Conservation (phyloP, 441 rosid species). For the Gossypium laxum region DNA sequence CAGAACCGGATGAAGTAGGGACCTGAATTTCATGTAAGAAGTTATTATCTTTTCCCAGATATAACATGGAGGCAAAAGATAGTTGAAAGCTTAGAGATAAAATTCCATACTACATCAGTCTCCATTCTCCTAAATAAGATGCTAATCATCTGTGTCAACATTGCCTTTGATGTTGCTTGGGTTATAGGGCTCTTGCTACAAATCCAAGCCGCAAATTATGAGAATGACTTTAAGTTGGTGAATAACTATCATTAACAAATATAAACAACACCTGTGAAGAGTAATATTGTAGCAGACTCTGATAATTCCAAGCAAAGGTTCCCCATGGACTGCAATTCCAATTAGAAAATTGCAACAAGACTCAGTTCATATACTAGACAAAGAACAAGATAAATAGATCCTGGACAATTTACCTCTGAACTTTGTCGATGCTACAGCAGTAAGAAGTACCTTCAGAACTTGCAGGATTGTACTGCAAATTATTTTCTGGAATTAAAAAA, state of each 20-base stretch:
- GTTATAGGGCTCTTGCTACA: constrained; percentile 96
- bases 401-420: constrained; percentile 58
- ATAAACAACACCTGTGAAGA: constrained; percentile 63
- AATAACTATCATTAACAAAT: constrained; percentile 1
- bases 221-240: constrained; percentile 18
- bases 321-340: constrained; percentile 76
- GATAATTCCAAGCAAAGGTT: constrained; percentile 90
- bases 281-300: constrained; percentile 94
- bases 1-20: constrained; percentile 41
- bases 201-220: constrained; percentile 25
- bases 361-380: neutral
- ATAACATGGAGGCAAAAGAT: neutral
- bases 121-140: constrained; percentile 95
- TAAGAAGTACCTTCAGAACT: constrained; percentile 90
- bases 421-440: constrained; percentile 89
- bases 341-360: neutral
- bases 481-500: constrained; percentile 20
- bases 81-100: neutral
- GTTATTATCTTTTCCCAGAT: neutral
- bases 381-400: constrained; percentile 7
- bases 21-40: constrained; percentile 28
- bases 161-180: constrained; percentile 98
- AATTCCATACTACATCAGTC: constrained; percentile 47
- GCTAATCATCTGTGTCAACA: constrained; percentile 98
- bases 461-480: constrained; percentile 79